Conservation (phyloP, 2,329 filamentous ascomycete species). For the Capronia americana region DNA sequence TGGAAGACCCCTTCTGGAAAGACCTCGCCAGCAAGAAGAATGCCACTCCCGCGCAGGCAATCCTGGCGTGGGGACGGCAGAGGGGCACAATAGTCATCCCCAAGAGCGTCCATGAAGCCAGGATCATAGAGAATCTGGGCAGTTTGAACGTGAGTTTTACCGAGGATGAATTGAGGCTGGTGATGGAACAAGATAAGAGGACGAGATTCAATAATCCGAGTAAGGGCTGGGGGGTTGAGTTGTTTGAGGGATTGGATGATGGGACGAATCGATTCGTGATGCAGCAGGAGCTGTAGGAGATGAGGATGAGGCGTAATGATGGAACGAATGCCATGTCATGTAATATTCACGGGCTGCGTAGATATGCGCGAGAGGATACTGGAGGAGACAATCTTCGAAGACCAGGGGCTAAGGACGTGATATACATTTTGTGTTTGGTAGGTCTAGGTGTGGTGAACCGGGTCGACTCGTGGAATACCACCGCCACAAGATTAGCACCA, state of each 20-base stretch:
- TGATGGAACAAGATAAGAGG: slow-evolving; percentile 46
- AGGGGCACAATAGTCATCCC: slow-evolving; percentile 59
- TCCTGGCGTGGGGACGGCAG: slow-evolving; percentile 58
- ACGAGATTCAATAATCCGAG: slow-evolving; percentile 52
- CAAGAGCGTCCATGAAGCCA: slow-evolving; percentile 54
- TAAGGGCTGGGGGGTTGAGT: slow-evolving; percentile 49
- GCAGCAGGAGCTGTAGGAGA: slow-evolving; percentile 6
- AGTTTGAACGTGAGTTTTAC: slow-evolving; percentile 36
- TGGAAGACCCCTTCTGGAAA: slow-evolving; percentile 52
- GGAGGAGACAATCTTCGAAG: not conserved
- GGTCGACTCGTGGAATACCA: not conserved
- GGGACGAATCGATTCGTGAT: slow-evolving; percentile 29
- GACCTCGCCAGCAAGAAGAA: slow-evolving; percentile 51
- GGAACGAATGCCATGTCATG: not conserved
- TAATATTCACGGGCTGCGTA: not conserved
- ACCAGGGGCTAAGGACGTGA: not conserved
- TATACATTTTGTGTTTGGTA: slow-evolving; percentile 7
- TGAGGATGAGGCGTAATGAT: not conserved
- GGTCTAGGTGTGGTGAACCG: not conserved
- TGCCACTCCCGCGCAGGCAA: slow-evolving; percentile 53
- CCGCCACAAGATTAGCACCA: not conserved
- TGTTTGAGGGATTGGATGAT: slow-evolving; percentile 53
- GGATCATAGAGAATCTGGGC: slow-evolving; percentile 55
- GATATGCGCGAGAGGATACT: not conserved
- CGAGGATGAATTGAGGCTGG: slow-evolving; percentile 35